phyloP scores from a whole-genome alignment of 805 yeast genomes.

The Wickerhamiella cacticola region DNA sequence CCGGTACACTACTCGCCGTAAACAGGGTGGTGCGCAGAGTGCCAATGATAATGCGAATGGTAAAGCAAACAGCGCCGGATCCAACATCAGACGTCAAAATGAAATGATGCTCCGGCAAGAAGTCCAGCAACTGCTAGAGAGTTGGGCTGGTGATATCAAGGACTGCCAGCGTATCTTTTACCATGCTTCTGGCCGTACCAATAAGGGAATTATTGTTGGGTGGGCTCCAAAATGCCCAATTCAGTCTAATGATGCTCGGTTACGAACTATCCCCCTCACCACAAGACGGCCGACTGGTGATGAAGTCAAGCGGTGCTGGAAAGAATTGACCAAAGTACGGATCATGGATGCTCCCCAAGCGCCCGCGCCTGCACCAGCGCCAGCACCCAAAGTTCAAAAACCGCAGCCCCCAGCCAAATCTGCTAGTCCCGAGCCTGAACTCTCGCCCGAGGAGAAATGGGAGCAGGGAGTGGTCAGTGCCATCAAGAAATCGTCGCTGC shows the following conservation, averaged over 20 bases:
- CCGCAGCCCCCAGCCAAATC: slow-evolving; percentile 7
- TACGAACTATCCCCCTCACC: slow-evolving; percentile 72
- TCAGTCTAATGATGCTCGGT: slow-evolving; percentile 45
- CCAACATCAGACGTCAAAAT: slow-evolving; percentile 75
- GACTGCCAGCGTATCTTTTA: slow-evolving; percentile 61
- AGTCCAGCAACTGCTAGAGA: slow-evolving; percentile 50
- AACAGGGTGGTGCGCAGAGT: slow-evolving; percentile 95
- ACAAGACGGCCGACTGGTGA: slow-evolving; percentile 74
- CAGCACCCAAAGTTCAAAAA: slow-evolving; percentile 20
- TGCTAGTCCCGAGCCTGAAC: slow-evolving; percentile 20
- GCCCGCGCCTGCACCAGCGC: slow-evolving; percentile 24
- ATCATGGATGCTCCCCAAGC: slow-evolving; percentile 45
- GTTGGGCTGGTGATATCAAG: slow-evolving; percentile 49
- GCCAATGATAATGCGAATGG: slow-evolving; percentile 88
- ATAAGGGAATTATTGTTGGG: slow-evolving; percentile 52
- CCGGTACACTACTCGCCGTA: slow-evolving; percentile 88
- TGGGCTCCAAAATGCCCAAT: slow-evolving; percentile 43
- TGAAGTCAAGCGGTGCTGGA: slow-evolving; percentile 79
- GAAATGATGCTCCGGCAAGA: slow-evolving; percentile 75
- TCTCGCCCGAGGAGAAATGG: slow-evolving; percentile 13
- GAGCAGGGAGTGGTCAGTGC: slow-evolving; percentile 46
- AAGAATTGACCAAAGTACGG: slow-evolving; percentile 50
- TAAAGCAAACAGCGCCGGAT: slow-evolving; percentile 93
- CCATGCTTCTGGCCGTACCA: slow-evolving; percentile 66
- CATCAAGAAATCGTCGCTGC: slow-evolving; percentile 64